Evolutionary conservation across 495 filamentous ascomycete genomes (phyloP).

Genomic region (Daldinia childiae): DNA sequence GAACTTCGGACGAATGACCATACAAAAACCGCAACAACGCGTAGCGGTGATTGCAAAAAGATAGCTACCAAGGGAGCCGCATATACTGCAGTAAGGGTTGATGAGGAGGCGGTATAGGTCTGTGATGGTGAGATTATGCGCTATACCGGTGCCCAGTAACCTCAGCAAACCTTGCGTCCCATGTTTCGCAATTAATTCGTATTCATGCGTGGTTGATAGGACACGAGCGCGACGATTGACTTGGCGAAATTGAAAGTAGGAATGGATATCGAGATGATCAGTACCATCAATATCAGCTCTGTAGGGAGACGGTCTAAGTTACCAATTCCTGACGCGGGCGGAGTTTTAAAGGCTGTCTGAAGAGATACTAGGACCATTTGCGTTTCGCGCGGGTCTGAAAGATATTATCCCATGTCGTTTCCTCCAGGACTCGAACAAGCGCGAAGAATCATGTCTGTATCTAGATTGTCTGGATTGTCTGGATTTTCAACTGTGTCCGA

Average conservation of each 20-base stretch:
- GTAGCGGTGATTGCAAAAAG: background rate
- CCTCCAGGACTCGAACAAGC: no score
- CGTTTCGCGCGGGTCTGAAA: background rate
- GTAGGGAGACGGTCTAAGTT: background rate
- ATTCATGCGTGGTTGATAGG: background rate
- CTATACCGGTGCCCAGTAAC: background rate
- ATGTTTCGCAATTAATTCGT: background rate
- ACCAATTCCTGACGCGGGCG: background rate
- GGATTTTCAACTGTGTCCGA: background rate
- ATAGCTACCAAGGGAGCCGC: background rate
- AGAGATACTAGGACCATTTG: background rate
- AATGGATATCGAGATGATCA: background rate
- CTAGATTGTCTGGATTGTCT: no score
- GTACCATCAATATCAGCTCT: background rate
- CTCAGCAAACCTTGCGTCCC: background rate
- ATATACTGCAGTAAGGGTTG: background rate
- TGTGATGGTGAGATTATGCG: background rate
- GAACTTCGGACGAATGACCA: background rate
- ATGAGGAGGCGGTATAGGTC: background rate
- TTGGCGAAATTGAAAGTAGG: background rate
- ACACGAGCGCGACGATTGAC: background rate
- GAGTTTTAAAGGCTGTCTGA: background rate
- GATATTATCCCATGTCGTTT: no score
- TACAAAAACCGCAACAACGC: background rate
- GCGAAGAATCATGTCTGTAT: background rate